A percentile compares a stretch with the other conserved stretches of the same genome.
Evolutionary conservation across 1,284 basidiomycete species (phyloP).

Genomic region (Peniophora sp.): DNA sequence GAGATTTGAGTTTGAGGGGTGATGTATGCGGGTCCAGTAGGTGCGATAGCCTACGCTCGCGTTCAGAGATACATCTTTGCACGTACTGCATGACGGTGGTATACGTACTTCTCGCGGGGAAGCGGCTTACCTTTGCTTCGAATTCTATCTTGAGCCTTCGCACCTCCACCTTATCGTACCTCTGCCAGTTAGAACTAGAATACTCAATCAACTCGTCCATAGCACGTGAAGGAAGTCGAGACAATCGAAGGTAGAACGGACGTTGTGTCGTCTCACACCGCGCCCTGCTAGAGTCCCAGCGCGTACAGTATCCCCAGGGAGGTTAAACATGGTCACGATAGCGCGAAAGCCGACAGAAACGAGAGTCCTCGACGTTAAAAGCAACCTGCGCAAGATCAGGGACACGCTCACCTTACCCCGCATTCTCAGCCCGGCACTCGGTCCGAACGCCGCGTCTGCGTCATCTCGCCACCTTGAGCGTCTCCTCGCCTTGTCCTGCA

Average conservation of each 20-base stretch:
- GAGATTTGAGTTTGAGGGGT: conserved; percentile 81
- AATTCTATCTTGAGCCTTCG: conserved; percentile 73
- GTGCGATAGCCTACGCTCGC: conserved; percentile 39
- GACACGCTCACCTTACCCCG: no score
- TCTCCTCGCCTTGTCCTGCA: no score
- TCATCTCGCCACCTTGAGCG: no score
- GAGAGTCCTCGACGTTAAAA: no score
- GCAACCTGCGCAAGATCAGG: no score
- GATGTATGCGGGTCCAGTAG: conserved; percentile 84
- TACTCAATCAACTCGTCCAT: conserved; percentile 66
- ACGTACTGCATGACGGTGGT: background rate
- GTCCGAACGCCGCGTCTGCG: no score
- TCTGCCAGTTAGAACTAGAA: conserved; percentile 46
- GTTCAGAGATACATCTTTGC: background rate
- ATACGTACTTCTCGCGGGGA: conserved; percentile 76
- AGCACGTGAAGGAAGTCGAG: conserved; percentile 50
- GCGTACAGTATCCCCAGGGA: no score
- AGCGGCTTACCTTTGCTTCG: conserved; percentile 75
- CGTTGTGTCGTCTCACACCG: conserved; percentile 39
- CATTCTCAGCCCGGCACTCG: no score
- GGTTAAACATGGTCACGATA: no score
- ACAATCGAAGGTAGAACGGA: conserved; percentile 63
- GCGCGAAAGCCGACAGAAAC: no score
- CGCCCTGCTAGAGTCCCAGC: no score
- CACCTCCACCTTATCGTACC: conserved; percentile 54